A percentile compares a stretch with the other conserved stretches of the same genome.
These are phyloP conservation scores for Calycina marina DNA, from an alignment of 2,329 filamentous ascomycete genomes.

Conservation along the genomic window DNA sequence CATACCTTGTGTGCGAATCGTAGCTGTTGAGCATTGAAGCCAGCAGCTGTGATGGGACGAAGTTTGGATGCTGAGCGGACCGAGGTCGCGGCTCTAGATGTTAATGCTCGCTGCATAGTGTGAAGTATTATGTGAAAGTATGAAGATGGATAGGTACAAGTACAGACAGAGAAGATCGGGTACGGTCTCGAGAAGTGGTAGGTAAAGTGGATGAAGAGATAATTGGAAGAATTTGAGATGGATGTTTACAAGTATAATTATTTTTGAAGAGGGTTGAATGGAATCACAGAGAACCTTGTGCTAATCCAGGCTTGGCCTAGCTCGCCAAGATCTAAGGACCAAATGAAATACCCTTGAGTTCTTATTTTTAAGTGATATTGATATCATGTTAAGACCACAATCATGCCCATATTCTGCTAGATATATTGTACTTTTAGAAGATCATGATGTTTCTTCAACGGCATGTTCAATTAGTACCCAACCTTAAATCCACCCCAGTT, in stretches of 20 bases:
- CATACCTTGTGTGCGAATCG: conserved; percentile 94
- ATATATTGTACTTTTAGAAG: too few species aligned
- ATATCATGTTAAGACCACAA: too few species aligned
- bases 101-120: conserved; percentile 92
- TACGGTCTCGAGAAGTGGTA: not conserved
- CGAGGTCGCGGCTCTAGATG: conserved; percentile 70
- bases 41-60: conserved; percentile 38
- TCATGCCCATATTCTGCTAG: too few species aligned
- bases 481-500: too few species aligned
- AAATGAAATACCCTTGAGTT: too few species aligned
- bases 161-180: conserved; percentile 11
- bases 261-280: too few species aligned
- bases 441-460: too few species aligned
- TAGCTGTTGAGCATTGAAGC: conserved; percentile 69
- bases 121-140: conserved; percentile 14
- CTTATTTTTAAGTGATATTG: too few species aligned
- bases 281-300: too few species aligned
- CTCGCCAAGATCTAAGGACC: too few species aligned
- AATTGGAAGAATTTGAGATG: not conserved
- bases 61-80: conserved; percentile 59
- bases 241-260: not conserved
- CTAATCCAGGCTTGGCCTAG: too few species aligned
- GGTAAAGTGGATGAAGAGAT: not conserved
- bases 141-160: conserved; percentile 13
- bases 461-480: too few species aligned